These are phyloP conservation scores for Sarocladium strictum DNA, from an alignment of 2,329 filamentous ascomycete species.

Conservation along the genomic window DNA sequence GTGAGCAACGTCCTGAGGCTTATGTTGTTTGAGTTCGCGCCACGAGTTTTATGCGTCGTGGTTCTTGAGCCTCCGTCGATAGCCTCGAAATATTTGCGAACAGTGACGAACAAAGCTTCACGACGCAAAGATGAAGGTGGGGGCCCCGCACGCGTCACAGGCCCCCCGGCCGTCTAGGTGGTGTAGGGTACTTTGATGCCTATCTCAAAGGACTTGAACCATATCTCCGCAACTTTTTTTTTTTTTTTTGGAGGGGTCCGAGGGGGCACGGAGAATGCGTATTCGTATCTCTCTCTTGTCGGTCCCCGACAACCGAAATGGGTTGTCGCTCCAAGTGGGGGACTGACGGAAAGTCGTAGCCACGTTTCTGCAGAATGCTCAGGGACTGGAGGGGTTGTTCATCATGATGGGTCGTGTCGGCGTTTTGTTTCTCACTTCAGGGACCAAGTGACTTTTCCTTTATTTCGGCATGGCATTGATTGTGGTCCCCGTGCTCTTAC, in stretches of 20 bases:
- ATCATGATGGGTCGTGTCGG: background rate
- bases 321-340: conserved; percentile 4
- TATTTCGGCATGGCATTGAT: no score
- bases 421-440: no score
- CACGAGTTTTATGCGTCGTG: no score
- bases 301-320: conserved; percentile 8
- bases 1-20: background rate
- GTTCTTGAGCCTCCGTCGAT: background rate
- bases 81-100: background rate
- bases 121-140: conserved; percentile 4
- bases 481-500: no score
- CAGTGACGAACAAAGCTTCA: conserved; percentile 6
- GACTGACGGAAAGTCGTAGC: background rate
- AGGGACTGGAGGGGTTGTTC: conserved; percentile 5
- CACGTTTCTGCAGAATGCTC: background rate
- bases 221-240: background rate
- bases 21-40: no score
- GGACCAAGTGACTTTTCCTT: no score
- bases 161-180: background rate
- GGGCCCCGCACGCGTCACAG: conserved; percentile 4
- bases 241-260: background rate
- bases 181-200: background rate
- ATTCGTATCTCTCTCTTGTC: conserved; percentile 2
- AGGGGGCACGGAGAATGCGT: background rate
- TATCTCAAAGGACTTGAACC: background rate